Evolutionary conservation across 345 rosid genomes (phyloP).

Genomic region (Syzygium grande): DNA sequence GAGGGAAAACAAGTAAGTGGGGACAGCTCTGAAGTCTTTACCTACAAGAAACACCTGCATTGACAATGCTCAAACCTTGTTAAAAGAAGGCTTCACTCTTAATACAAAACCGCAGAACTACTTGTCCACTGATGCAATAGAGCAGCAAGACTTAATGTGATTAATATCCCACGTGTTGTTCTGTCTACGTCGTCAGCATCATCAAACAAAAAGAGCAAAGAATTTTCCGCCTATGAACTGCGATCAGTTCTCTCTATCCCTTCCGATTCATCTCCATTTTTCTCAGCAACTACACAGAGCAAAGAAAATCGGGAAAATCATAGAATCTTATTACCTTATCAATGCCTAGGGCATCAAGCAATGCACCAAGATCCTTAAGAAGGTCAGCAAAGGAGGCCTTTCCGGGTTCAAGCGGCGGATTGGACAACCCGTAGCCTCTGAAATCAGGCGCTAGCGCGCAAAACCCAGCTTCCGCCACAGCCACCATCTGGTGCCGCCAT

Average conservation of each 20-base stretch:
- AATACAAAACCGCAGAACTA: neutral
- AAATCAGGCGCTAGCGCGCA: slow-evolving; percentile 41
- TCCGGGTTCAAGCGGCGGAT: slow-evolving; percentile 32
- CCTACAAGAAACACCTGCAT: slow-evolving; percentile 41
- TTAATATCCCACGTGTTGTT: neutral
- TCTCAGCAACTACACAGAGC: neutral
- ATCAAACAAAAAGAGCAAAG: neutral
- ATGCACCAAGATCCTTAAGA: slow-evolving; percentile 22
- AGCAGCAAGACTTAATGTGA: neutral
- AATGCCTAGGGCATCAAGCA: slow-evolving; percentile 31
- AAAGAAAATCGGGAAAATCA: neutral
- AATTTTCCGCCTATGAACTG: neutral
- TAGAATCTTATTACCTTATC: slow-evolving; percentile 16
- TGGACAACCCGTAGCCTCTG: slow-evolving; percentile 50
- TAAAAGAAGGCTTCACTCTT: neutral
- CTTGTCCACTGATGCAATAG: neutral
- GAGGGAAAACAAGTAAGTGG: slow-evolving; percentile 34
- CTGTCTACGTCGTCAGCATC: neutral
- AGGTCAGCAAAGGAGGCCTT: slow-evolving; percentile 23
- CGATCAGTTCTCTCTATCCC: neutral
- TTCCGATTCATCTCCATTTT: neutral
- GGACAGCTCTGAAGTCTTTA: slow-evolving; percentile 39
- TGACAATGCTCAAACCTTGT: neutral
- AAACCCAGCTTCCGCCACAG: slow-evolving; percentile 33
- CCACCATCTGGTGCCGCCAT: slow-evolving; percentile 54